Evolutionary conservation across 805 yeast genomes (phyloP).

Genomic region (Ogataea polymorpha): DNA sequence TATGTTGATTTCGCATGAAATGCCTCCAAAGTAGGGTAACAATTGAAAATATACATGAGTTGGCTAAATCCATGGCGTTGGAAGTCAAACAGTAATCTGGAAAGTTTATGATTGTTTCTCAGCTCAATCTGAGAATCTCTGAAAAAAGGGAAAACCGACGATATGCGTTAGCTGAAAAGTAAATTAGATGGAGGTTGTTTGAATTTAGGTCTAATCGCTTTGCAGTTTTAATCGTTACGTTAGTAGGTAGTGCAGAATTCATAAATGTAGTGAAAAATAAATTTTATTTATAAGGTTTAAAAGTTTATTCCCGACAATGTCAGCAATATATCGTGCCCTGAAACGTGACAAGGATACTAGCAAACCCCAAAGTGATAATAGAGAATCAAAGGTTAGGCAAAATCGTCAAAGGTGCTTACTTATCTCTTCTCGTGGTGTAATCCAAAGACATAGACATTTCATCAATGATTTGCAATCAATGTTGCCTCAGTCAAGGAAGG

Average conservation of each 20-base stretch:
- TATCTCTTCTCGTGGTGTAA: constrained; percentile 92
- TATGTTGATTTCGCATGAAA: neutral
- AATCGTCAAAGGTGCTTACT: constrained; percentile 87
- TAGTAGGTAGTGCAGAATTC: neutral
- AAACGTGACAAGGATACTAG: constrained; percentile 36
- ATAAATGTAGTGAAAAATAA: neutral
- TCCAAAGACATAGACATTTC: constrained; percentile 92
- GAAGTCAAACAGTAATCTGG: no score
- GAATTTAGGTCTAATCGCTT: no score
- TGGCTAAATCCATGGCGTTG: no score
- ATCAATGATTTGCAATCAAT: constrained; percentile 74
- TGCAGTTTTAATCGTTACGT: no score
- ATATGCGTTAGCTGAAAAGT: no score
- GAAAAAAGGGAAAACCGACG: no score
- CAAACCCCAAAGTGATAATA: constrained; percentile 25
- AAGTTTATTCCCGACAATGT: constrained; percentile 43
- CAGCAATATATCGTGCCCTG: constrained; percentile 69
- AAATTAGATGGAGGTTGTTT: no score
- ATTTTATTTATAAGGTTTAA: neutral
- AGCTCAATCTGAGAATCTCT: no score
- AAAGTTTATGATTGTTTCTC: no score
- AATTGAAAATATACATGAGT: neutral
- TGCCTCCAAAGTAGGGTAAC: neutral
- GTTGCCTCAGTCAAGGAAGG: constrained; percentile 93
- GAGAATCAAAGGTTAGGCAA: neutral